Evolutionary conservation across 1,284 basidiomycete genomes (phyloP).

Genomic region (Ceratobasidium sp.): DNA sequence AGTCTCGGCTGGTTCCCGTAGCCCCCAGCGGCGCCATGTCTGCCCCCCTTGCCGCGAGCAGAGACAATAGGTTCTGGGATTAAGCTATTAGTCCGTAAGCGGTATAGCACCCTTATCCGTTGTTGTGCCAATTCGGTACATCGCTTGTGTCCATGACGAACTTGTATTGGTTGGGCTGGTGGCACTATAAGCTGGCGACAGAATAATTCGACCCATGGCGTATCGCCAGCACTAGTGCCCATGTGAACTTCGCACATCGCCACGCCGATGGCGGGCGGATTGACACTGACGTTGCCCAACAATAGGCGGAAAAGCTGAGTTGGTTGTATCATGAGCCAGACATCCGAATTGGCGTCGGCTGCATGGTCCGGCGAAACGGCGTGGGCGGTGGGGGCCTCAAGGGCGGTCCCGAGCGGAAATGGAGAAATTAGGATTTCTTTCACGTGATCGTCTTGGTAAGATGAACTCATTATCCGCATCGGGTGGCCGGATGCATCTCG

Average conservation of each 20-base stretch:
- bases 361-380: too few relatives aligned
- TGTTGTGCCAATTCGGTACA: not conserved
- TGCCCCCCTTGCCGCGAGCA: too few relatives aligned
- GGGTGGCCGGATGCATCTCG: conserved; percentile 31
- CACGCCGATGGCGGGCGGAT: not conserved
- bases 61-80: conserved; percentile 7
- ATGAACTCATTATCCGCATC: conserved; percentile 16
- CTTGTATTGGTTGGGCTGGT: not conserved
- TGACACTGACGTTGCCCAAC: too few relatives aligned
- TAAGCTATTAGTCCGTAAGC: conserved; percentile 15
- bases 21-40: too few relatives aligned
- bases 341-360: too few relatives aligned
- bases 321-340: too few relatives aligned
- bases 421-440: not conserved
- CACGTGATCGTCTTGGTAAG: not conserved
- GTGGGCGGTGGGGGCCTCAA: too few relatives aligned
- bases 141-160: not conserved
- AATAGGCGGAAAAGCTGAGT: too few relatives aligned
- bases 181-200: not conserved
- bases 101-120: not conserved
- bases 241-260: not conserved
- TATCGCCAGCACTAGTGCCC: too few relatives aligned
- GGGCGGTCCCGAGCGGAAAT: not conserved
- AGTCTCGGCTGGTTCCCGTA: too few relatives aligned
- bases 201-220: too few relatives aligned